A percentile compares a stretch with the other conserved stretches of the same genome.
phyloP scores from a whole-genome alignment of 768 basidiomycete species.

The Pholiota molesta region DNA sequence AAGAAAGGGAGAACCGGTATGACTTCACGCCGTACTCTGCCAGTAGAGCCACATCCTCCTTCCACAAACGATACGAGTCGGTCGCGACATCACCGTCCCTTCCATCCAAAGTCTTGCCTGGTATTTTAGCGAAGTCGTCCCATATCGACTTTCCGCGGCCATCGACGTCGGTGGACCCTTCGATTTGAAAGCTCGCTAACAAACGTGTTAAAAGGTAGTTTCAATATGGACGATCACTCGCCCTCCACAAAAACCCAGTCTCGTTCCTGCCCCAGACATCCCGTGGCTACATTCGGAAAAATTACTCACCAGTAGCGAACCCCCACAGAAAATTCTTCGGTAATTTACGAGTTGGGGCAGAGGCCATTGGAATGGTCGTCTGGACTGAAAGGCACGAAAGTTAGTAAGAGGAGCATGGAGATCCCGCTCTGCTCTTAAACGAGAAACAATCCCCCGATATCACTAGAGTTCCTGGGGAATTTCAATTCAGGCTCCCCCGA shows the following conservation, averaged over 20 bases:
- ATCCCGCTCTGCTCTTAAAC: slow-evolving; percentile 40
- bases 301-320: slow-evolving; percentile 63
- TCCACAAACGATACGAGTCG: slow-evolving; percentile 71
- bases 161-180: slow-evolving; percentile 62
- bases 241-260: background rate
- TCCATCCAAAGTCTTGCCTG: slow-evolving; percentile 73
- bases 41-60: slow-evolving; percentile 66
- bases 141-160: slow-evolving; percentile 73
- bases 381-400: slow-evolving; percentile 29
- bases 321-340: slow-evolving; percentile 70
- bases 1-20: slow-evolving; percentile 78
- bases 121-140: slow-evolving; percentile 69
- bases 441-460: slow-evolving; percentile 44
- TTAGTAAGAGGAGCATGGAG: slow-evolving; percentile 30
- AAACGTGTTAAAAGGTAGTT: slow-evolving; percentile 12
- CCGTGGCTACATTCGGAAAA: slow-evolving; percentile 8
- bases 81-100: slow-evolving; percentile 70
- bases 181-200: slow-evolving; percentile 72
- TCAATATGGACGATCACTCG: slow-evolving; percentile 4
- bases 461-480: slow-evolving; percentile 42
- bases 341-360: slow-evolving; percentile 41
- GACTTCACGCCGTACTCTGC: slow-evolving; percentile 66
- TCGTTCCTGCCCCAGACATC: background rate
- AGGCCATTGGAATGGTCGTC: slow-evolving; percentile 31
- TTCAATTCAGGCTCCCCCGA: slow-evolving; percentile 42